A percentile compares a stretch with the other conserved stretches of the same genome.
Conservation (phyloP, 2,329 filamentous ascomycete genomes). For the Dactylonectria estremocensis region DNA sequence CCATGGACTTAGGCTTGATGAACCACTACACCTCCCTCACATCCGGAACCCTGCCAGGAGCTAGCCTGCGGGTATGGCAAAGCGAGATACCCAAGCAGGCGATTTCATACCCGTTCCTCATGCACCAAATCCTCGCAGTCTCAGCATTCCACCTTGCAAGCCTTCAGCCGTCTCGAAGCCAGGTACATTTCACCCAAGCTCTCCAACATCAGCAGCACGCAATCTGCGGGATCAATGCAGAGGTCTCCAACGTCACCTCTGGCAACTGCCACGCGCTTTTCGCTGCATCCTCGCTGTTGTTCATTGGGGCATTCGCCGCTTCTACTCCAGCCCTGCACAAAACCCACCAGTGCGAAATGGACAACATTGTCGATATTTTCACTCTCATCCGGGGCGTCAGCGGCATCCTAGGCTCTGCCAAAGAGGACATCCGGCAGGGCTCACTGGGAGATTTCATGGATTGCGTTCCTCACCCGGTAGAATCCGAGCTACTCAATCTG, state of each 20-base stretch:
- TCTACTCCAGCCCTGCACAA: neutral
- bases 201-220: slow-evolving; percentile 28
- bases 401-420: neutral
- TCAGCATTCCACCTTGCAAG: slow-evolving; percentile 26
- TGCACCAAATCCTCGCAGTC: slow-evolving; percentile 29
- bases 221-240: slow-evolving; percentile 18
- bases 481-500: neutral
- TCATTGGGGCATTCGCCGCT: slow-evolving; percentile 16
- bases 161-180: neutral
- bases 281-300: slow-evolving; percentile 22
- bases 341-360: neutral
- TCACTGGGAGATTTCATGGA: slow-evolving; percentile 20
- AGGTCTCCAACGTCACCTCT: slow-evolving; percentile 9
- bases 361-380: neutral
- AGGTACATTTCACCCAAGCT: slow-evolving; percentile 9
- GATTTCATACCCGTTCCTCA: slow-evolving; percentile 12
- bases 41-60: slow-evolving; percentile 22
- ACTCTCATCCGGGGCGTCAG: slow-evolving; percentile 4
- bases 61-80: slow-evolving; percentile 12
- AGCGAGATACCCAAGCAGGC: slow-evolving; percentile 19
- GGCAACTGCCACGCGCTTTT: slow-evolving; percentile 27
- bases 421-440: neutral
- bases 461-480: neutral
- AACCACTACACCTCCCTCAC: slow-evolving; percentile 19
- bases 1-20: slow-evolving; percentile 24